Base-by-base conservation (phyloP, 495 filamentous ascomycete species). In the Aspergillus affinis region DNA sequence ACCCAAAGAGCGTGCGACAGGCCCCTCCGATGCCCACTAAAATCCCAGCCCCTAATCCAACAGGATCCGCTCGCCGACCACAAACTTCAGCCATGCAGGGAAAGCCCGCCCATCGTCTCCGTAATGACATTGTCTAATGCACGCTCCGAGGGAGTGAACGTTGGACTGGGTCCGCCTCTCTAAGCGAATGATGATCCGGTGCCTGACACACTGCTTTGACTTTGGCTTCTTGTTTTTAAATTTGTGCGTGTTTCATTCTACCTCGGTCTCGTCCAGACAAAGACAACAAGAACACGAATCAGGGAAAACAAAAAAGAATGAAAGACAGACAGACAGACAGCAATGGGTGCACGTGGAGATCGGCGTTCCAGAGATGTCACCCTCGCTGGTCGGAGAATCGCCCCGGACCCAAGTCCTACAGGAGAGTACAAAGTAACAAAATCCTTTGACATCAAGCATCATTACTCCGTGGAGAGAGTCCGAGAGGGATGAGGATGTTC, bases 131-230 rank as follows among this genome's bases (percentile, higher is more conserved):
- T 56, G 54, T 56, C 23, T 32, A 56, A 26, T 26, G 54, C 44
- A 18, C 54, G 7, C 26, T 17, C 41, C 6, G 20, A 48, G 19
- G 8, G 19, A 48, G 56, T 61, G 61, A 61, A 63, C 65, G 65
- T 67, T 67, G 56, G 52, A 59, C 36, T 59, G 61, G 61, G 56
- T 56, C 61, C 26, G 48, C 36, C 26, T 48, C 30, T 32, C 46
- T 63, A 59, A 61, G 64, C 64, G 64, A 66, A 66, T 66, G 64
- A 61, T 55, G 64, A 66, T 66, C 64, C 47, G 32, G 64, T 50
- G 46, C 54, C 54, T 56, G 54, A 56, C 45, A 48, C 44, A 12
- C 26, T 56, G 19, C 46, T 46, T 26, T 46, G n/a, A 23, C 18
- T 46, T 46, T 1, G 13, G 13, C 13, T 49, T 6, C 18, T 49